Base-by-base conservation (phyloP, 257 asterid genomes). In the Nicotiana noctiflora region DNA sequence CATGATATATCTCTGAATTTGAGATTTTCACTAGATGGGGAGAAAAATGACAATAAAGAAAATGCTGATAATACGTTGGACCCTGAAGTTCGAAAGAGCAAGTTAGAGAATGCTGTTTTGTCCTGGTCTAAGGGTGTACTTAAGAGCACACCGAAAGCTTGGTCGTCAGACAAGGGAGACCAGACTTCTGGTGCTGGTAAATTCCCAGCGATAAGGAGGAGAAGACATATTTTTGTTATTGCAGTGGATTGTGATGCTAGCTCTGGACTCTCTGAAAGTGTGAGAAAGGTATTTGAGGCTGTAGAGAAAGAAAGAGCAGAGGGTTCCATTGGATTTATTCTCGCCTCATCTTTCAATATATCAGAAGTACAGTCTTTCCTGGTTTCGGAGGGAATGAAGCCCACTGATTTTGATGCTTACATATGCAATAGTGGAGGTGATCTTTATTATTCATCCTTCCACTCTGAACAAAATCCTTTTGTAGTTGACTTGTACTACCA, bases 401-500 rank as follows among this genome's bases (percentile, higher is more conserved):
- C 94, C 27, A 88, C 89, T 17, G 93, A 92, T 81, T 96, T 96
- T 85, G 99, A 96, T 87, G 99, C 98, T 63, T 94, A 91, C 85
- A 89, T 96, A 82, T 94, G 98, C 91, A 96, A 96, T 55, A 96
- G 98, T 79, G 99, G 99, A 18, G 99, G 98, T 70, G 99, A 96
- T 87, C 98, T 96, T 81, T 94, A 91, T 82, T 94, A 96, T 80
- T 96, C 99, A 9, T 90, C 98, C 65, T 79, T 82, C 34, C 88
- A 89, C 77, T 85, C 97, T 44, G 98, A 93, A 78, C 92, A 92
- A 74, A 91, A 91, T 88, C 93, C 97, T 5, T 94, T 91, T 76
- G 92, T 96, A 63, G 98, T 90, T 84, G 99, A 96, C 90, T 90
- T 96, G 64, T 96, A 94, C 88, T 96, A 96, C 86, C 99, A 96